Conservation (phyloP, 2,329 filamentous ascomycete genomes). For the Fusarium buharicum region DNA sequence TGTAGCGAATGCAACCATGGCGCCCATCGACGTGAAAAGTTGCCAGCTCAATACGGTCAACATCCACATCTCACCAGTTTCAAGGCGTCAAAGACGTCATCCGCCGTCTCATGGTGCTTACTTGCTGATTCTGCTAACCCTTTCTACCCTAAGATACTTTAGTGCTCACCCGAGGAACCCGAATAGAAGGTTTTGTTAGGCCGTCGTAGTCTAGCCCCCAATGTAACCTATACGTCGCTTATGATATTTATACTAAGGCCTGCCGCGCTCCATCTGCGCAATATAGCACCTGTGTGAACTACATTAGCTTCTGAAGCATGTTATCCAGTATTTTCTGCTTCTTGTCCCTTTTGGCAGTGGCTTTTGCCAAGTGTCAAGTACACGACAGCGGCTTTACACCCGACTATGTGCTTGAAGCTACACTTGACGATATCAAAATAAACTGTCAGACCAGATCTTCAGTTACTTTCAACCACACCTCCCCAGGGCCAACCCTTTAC, state of each 20-base stretch:
- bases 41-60: too few species aligned
- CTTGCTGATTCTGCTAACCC: background rate
- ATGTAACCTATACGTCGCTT: background rate
- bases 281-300: background rate
- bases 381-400: conserved; percentile 23
- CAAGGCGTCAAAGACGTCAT: conserved; percentile 7
- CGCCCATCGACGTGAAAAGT: too few species aligned
- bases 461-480: conserved; percentile 19
- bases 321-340: background rate
- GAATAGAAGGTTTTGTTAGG: conserved; percentile 21
- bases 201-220: background rate
- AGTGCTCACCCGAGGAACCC: conserved; percentile 18
- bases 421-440: conserved; percentile 14
- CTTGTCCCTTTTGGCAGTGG: conserved; percentile 17
- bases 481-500: conserved; percentile 13
- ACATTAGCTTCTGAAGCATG: background rate
- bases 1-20: too few species aligned
- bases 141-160: conserved; percentile 4
- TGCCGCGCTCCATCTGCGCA: background rate
- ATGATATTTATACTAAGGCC: background rate
- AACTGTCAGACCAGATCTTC: conserved; percentile 20
- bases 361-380: background rate
- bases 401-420: conserved; percentile 29
- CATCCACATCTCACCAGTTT: too few species aligned
- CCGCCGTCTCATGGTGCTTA: background rate